Percentiles rank a stretch among this genome's conserved stretches.
These are phyloP conservation scores for Saturnispora zaruensis DNA, from an alignment of 805 yeast species.

Conservation along the genomic window DNA sequence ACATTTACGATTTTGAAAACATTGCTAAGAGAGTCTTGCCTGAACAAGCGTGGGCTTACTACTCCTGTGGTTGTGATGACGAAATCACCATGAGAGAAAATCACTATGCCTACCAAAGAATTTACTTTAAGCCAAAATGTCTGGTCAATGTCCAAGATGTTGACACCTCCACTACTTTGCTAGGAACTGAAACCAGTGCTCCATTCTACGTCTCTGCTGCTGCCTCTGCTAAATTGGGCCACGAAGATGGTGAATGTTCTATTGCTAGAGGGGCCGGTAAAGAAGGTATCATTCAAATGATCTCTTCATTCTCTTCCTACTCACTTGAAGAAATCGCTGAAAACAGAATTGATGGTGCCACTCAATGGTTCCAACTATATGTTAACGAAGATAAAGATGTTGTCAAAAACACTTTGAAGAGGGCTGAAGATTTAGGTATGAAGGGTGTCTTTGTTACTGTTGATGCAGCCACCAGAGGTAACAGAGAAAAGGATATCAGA, in stretches of 20 bases:
- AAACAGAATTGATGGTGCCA: conserved; percentile 54
- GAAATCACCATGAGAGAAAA: conserved; percentile 85
- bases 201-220: conserved; percentile 91
- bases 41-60: conserved; percentile 83
- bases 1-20: conserved; percentile 78
- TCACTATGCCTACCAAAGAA: conserved; percentile 79
- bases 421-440: conserved; percentile 29
- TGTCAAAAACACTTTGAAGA: conserved; percentile 25
- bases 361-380: conserved; percentile 84
- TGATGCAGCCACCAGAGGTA: conserved; percentile 87
- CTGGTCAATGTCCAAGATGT: conserved; percentile 70
- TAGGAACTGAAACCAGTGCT: conserved; percentile 58
- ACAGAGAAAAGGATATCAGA: conserved; percentile 61
- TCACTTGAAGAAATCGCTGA: conserved; percentile 79
- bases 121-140: conserved; percentile 78
- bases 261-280: conserved; percentile 75
- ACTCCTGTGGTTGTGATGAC: conserved; percentile 86
- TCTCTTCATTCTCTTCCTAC: conserved; percentile 84
- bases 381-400: conserved; percentile 52
- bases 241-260: conserved; percentile 85
- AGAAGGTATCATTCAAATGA: conserved; percentile 75
- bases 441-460: conserved; percentile 82
- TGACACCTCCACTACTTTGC: conserved; percentile 60
- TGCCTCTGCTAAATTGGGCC: conserved; percentile 85
- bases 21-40: conserved; percentile 74